A percentile compares a stretch with the other conserved stretches of the same genome.
These are phyloP conservation scores for Kalmusia sp. DNA, from an alignment of 2,329 filamentous ascomycete species.

Conservation along the genomic window DNA sequence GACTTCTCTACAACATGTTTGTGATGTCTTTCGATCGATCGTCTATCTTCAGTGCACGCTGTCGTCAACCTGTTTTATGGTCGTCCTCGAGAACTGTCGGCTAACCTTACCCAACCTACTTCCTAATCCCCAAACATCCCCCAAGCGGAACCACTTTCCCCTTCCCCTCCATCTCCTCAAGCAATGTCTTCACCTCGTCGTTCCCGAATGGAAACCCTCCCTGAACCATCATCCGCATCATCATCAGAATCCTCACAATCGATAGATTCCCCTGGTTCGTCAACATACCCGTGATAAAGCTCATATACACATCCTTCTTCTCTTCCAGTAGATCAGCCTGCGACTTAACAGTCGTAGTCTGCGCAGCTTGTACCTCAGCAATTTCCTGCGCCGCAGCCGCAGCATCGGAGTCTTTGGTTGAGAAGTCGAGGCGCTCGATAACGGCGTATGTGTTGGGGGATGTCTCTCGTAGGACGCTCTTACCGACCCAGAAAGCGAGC, in stretches of 20 bases:
- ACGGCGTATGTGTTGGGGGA: conserved; percentile 65
- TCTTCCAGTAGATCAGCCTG: conserved; percentile 69
- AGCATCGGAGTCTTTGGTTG: conserved; percentile 37
- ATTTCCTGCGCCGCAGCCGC: conserved; percentile 47
- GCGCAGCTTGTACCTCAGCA: conserved; percentile 45
- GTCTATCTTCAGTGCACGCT: too few relatives aligned
- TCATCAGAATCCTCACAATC: conserved; percentile 82
- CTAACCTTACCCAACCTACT: conserved; percentile 15
- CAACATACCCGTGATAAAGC: conserved; percentile 93
- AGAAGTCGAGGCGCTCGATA: conserved; percentile 61
- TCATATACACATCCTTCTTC: conserved; percentile 79
- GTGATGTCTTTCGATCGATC: too few relatives aligned
- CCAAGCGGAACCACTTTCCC: conserved; percentile 39
- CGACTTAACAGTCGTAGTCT: conserved; percentile 57
- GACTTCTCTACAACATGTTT: too few relatives aligned
- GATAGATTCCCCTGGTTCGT: conserved; percentile 91
- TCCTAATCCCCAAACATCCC: conserved; percentile 44
- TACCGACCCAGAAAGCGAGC: conserved; percentile 74
- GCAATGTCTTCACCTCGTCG: conserved; percentile 83
- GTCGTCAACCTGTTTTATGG: too few relatives aligned
- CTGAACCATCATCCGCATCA: conserved; percentile 90
- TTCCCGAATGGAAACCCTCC: conserved; percentile 89
- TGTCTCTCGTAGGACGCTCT: conserved; percentile 66
- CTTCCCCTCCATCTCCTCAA: conserved; percentile 70
- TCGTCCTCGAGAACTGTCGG: too few relatives aligned